Evolutionary conservation across 2,329 filamentous ascomycete species (phyloP), one percentile per base, ranked within the genome.

Genomic region (Scedosporium apiospermum): DNA sequence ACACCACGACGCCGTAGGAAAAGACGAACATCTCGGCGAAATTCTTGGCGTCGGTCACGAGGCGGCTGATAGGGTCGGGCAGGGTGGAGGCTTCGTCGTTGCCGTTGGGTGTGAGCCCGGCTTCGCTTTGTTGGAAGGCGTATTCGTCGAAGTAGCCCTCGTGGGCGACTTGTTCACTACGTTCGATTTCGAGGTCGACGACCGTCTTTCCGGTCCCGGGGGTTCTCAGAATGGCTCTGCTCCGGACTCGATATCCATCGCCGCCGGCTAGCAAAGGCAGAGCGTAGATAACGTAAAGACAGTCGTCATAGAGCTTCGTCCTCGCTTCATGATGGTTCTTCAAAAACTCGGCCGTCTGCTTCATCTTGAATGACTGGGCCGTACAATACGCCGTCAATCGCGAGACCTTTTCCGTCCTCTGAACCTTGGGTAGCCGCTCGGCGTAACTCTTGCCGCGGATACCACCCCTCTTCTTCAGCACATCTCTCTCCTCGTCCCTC

Each of bases 21-120:
- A 96, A 98, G 68, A 99, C 88, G 72, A 96, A 98, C 85, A 98
- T 91, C 76, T 99, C 95, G 51, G 91, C 93, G 71, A 96, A 91
- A 63, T 87, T 83, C 70, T 93, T 87, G 42, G 88, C 85, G 70
- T 91, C 86, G 5, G 89, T 83, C 0, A 84, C 84, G 26, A 91
- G 81, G 30, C 84, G 82, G 71, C 83, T 80, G 66, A 82, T 6
- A 5, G 34, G 58, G 71, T 83, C 80, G 66, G 82, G 23, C 5
- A 38, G 58, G 21, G 57, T 14, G 70, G 81, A 79, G 63, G 78
- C 68, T 53, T 77, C 78, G 66, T 78, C 75, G 46, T 75, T 18
- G 23, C 57, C 58, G 44, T 60, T 42, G 9, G 16, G 18, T 14
- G 30, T 58, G 18, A 21, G 55, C 12, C 49, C 61, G 16, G 61